Evolutionary conservation across 140 eudicot species (phyloP).

Genomic region (Oenanthe javanica): DNA sequence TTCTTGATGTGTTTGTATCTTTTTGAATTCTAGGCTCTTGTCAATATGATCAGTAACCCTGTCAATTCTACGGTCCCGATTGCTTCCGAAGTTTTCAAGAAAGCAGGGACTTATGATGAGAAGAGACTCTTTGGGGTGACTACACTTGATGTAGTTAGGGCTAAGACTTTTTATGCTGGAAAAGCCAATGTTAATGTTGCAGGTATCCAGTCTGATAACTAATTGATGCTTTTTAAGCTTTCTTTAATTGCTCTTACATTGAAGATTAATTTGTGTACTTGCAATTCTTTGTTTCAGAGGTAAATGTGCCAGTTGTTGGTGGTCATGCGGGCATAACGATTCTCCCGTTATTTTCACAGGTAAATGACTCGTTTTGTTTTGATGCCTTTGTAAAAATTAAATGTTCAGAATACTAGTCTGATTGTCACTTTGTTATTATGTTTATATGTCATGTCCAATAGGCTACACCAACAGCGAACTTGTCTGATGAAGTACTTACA

Average conservation of each 20-base stretch:
- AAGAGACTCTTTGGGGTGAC: constrained; percentile 76
- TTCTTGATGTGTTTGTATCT: not conserved
- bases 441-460: constrained; percentile 10
- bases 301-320: constrained; percentile 94
- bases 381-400: not conserved
- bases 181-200: constrained; percentile 79
- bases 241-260: not conserved
- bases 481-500: constrained; percentile 47
- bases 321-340: constrained; percentile 98
- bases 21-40: constrained; percentile 55
- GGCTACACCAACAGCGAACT: constrained; percentile 80
- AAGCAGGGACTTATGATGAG: constrained; percentile 77
- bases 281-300: constrained; percentile 35
- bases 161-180: constrained; percentile 96
- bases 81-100: constrained; percentile 81
- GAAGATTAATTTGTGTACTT: constrained; percentile 1
- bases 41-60: constrained; percentile 91
- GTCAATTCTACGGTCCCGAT: constrained; percentile 96
- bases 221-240: not conserved
- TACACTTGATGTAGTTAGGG: constrained; percentile 94
- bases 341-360: constrained; percentile 97
- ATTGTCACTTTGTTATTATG: not conserved
- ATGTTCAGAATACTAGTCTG: not conserved
- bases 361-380: constrained; percentile 20
- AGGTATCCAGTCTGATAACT: constrained; percentile 32